A percentile compares a stretch with the other conserved stretches of the same genome.
Evolutionary conservation across 768 basidiomycete species (phyloP).

Genomic region (Auriscalpium vulgare): DNA sequence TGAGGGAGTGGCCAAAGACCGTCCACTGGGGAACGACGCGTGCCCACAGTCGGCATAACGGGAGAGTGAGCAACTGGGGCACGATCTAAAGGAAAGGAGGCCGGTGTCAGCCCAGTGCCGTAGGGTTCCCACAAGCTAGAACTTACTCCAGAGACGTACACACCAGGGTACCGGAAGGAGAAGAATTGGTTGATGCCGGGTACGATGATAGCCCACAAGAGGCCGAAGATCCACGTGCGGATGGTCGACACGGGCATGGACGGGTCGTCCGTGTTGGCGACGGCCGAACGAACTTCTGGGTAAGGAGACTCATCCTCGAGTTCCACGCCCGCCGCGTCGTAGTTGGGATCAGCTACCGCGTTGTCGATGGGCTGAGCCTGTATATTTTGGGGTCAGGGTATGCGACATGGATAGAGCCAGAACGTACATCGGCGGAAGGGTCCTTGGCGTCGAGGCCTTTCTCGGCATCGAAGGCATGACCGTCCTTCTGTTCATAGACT

Average conservation of each 20-base stretch:
- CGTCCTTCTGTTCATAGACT: too few species aligned
- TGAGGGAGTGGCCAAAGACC: slow-evolving; percentile 52
- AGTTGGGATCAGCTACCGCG: too few species aligned
- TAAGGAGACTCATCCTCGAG: slow-evolving; percentile 41
- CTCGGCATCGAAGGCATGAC: too few species aligned
- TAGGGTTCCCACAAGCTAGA: not conserved
- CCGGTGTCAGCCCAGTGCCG: slow-evolving; percentile 4
- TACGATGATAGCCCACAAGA: not conserved
- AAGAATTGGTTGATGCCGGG: slow-evolving; percentile 43
- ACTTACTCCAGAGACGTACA: not conserved
- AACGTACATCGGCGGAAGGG: too few species aligned
- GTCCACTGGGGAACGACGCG: slow-evolving; percentile 42
- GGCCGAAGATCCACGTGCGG: slow-evolving; percentile 26
- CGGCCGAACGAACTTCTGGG: slow-evolving; percentile 42
- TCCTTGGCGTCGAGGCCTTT: too few species aligned
- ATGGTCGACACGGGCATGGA: slow-evolving; percentile 29
- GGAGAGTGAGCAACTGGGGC: slow-evolving; percentile 63
- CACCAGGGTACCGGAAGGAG: slow-evolving; percentile 37
- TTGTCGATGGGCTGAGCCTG: too few species aligned
- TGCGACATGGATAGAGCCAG: too few species aligned
- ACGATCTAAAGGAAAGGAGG: slow-evolving; percentile 35
- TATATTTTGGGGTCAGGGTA: too few species aligned
- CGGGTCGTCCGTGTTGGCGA: slow-evolving; percentile 39
- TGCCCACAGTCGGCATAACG: slow-evolving; percentile 60
- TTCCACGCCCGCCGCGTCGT: too few species aligned